A percentile compares a stretch with the other conserved stretches of the same genome.
Evolutionary conservation across 208 protist species (phyloP).

Genomic region (Leishmania tarentolae): DNA sequence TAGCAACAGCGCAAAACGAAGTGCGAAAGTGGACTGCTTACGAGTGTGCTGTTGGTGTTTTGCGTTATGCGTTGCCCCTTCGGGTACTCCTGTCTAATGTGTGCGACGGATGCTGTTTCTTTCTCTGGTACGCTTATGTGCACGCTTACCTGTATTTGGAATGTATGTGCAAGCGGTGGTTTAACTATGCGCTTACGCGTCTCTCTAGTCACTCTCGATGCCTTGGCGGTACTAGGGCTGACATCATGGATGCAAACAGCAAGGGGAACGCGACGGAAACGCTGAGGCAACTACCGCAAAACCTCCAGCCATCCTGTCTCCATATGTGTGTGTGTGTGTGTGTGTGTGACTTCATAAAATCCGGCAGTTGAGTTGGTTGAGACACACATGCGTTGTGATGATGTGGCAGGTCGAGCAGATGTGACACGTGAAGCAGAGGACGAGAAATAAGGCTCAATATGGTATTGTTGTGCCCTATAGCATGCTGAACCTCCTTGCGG

Average conservation of each 20-base stretch:
- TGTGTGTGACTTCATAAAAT: no score
- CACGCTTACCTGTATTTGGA: not conserved
- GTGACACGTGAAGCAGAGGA: not conserved
- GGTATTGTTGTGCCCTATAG: not conserved
- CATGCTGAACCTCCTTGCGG: not conserved
- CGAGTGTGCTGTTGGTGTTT: not conserved
- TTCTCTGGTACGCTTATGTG: not conserved
- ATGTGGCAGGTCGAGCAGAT: not conserved
- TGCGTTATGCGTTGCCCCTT: not conserved
- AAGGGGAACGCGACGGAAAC: slow-evolving; percentile 13
- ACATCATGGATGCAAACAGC: slow-evolving; percentile 6
- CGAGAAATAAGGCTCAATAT: not conserved
- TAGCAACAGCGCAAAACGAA: not conserved
- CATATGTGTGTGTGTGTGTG: no score
- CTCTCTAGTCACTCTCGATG: not conserved
- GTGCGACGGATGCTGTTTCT: no score
- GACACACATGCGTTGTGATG: not conserved
- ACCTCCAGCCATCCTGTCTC: no score
- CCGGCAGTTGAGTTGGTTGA: not conserved
- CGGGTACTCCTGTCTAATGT: not conserved
- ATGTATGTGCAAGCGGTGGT: not conserved
- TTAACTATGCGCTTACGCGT: not conserved
- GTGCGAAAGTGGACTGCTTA: not conserved
- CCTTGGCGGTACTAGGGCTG: not conserved
- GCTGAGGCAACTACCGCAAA: not conserved